phyloP scores from a whole-genome alignment of 2,329 filamentous ascomycete genomes.

The Cordyceps pruinosa region DNA sequence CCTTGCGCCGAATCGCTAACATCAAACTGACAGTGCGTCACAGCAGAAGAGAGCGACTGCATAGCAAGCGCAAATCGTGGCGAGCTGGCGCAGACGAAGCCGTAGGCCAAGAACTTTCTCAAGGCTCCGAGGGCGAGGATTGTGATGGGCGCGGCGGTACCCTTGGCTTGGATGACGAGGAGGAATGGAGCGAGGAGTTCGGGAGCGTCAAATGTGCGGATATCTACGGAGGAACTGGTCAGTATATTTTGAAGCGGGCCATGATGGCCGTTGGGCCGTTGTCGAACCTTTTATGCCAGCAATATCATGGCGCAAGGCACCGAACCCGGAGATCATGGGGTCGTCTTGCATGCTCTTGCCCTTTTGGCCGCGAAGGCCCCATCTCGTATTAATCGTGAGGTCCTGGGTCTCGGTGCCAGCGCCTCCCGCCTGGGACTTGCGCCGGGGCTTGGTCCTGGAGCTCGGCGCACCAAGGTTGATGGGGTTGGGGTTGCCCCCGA shows the following conservation, averaged over 20 bases:
- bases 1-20: conserved; percentile 92
- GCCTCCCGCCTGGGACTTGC: conserved; percentile 32
- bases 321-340: conserved; percentile 90
- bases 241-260: not conserved
- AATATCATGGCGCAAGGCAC: conserved; percentile 78
- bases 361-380: conserved; percentile 90
- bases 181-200: conserved; percentile 88
- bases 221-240: conserved; percentile 49
- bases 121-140: conserved; percentile 89
- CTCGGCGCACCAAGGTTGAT: conserved; percentile 46
- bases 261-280: too few species aligned
- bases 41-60: conserved; percentile 88
- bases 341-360: conserved; percentile 97
- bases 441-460: conserved; percentile 33
- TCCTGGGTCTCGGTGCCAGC: conserved; percentile 43
- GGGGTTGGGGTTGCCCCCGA: conserved; percentile 66
- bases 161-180: conserved; percentile 92
- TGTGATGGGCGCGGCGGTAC: conserved; percentile 92
- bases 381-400: conserved; percentile 66
- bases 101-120: conserved; percentile 94
- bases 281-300: conserved; percentile 69
- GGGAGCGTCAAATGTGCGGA: conserved; percentile 80
- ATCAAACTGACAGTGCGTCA: conserved; percentile 96
- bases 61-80: conserved; percentile 87
- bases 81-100: conserved; percentile 75